Base-by-base conservation (phyloP, 2,329 filamentous ascomycete species). In the Venturiaceae sp. region DNA sequence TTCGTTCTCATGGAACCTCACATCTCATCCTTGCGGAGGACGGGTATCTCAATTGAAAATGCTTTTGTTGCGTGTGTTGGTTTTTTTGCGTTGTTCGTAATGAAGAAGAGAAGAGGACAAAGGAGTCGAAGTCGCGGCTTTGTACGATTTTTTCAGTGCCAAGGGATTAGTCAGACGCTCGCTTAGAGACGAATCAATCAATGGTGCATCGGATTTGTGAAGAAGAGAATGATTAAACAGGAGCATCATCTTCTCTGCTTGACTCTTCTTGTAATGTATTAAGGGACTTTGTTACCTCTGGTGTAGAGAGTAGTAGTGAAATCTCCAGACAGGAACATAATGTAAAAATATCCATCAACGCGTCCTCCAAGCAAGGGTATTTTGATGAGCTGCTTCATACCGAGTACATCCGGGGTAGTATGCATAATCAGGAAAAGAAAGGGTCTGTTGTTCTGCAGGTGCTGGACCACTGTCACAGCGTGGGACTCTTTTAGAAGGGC, bases 61-160 rank as follows among this genome's bases (percentile, higher is more conserved):
- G 77, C 77, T 78, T 80, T 80, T 80, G 77, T 67, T 77, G 78
- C 79, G 80, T 76, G 76, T 77, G 68, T 68, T 33, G 61, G 71
- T 65, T 71, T 74, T 73, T 78, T 79, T 76, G 79, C 79, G 79
- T 81, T 81, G 78, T 80, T 21, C 81, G 77, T 70, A 66, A n/a
- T 69, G 66, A 67, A 78, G 77, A 64, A 66, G 71, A 67, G 71
- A 69, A 73, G 65, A 63, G 69, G 70, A 66, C 64, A 66, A 66
- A 58, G 56, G 28, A 23, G 16, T 7, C 62, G 57, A 58, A 57
- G 28, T 21, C 46, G 55, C 60, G n/a, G n/a, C n/a, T n/a, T n/a
- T n/a, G n/a, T n/a, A n/a, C n/a, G n/a, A 16, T 46, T 46, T 23
- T 30, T 8, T 6, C 1, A 6, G 5, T 44, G 39, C 39, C 39